Conservation (phyloP, 2,329 filamentous ascomycete genomes). For the Colletotrichum musae region DNA sequence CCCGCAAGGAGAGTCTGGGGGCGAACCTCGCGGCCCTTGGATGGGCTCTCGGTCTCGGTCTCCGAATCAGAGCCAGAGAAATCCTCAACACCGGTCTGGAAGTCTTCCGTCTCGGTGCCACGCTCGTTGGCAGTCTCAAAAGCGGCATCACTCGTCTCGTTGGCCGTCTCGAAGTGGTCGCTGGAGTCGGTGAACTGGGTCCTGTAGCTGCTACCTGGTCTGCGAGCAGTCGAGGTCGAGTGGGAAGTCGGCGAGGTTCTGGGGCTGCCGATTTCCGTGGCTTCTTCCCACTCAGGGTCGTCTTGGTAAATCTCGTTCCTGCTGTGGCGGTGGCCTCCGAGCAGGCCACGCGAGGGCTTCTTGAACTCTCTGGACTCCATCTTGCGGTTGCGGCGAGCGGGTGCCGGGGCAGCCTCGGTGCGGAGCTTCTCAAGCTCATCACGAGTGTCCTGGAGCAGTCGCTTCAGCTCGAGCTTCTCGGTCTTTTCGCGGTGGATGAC, state of each 20-base stretch:
- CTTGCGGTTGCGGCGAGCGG: slow-evolving; percentile 75
- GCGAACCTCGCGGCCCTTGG: slow-evolving; percentile 59
- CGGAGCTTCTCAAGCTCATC: slow-evolving; percentile 88
- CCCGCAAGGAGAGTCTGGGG: slow-evolving; percentile 59
- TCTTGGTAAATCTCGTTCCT: slow-evolving; percentile 85
- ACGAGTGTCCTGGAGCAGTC: slow-evolving; percentile 93
- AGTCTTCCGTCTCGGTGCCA: slow-evolving; percentile 90
- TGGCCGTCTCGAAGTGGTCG: slow-evolving; percentile 85
- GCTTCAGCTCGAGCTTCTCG: slow-evolving; percentile 95
- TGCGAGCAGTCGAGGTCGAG: slow-evolving; percentile 49
- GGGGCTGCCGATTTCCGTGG: slow-evolving; percentile 68
- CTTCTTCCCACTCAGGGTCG: slow-evolving; percentile 93
- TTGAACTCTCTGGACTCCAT: slow-evolving; percentile 79
- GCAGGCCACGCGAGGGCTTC: slow-evolving; percentile 76
- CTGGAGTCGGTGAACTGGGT: slow-evolving; percentile 63
- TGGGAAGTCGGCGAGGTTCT: slow-evolving; percentile 57
- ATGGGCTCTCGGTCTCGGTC: slow-evolving; percentile 85
- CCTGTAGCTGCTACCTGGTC: slow-evolving; percentile 40
- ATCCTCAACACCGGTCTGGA: slow-evolving; percentile 93
- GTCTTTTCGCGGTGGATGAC: slow-evolving; percentile 98
- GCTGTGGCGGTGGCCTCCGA: slow-evolving; percentile 81
- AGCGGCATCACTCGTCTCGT: slow-evolving; percentile 78
- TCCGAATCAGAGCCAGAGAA: slow-evolving; percentile 78
- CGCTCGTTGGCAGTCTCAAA: slow-evolving; percentile 83
- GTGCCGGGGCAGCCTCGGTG: slow-evolving; percentile 61